A percentile compares a stretch with the other conserved stretches of the same genome.
These are phyloP conservation scores for Bruguiera hainesii DNA, from an alignment of 441 rosid species.

Conservation along the genomic window DNA sequence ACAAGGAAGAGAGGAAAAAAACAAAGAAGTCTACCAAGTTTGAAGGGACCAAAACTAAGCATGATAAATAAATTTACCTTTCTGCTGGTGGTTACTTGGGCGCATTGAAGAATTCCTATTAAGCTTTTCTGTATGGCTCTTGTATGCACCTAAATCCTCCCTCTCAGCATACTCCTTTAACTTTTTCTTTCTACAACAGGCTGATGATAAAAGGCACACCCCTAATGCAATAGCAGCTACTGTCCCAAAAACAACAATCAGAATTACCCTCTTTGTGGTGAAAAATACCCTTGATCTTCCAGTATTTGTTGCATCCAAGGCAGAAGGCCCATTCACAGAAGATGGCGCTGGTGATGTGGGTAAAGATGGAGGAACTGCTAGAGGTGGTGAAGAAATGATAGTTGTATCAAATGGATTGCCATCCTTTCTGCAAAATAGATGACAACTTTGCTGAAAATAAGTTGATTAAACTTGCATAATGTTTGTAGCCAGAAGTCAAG, in stretches of 20 bases:
- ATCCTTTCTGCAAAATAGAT: constrained; percentile 58
- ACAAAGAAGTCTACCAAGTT: constrained; percentile 10
- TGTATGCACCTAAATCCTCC: constrained; percentile 24
- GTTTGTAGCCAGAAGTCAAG: not conserved
- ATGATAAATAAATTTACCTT: constrained; percentile 39
- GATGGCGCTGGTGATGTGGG: constrained; percentile 56
- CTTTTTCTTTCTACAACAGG: constrained; percentile 41
- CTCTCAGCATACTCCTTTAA: constrained; percentile 24
- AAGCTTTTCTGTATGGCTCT: constrained; percentile 27
- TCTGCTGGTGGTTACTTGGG: constrained; percentile 26
- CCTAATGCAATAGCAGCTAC: constrained; percentile 37
- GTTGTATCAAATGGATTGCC: constrained; percentile 92
- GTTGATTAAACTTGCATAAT: no score
- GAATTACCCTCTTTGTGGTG: constrained; percentile 36
- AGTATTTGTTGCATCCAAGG: constrained; percentile 36
- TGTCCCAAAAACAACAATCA: constrained; percentile 42
- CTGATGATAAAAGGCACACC: constrained; percentile 40
- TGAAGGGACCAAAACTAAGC: constrained; percentile 2
- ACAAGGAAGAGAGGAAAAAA: constrained; percentile 1
- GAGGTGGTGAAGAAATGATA: constrained; percentile 25
- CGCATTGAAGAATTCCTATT: constrained; percentile 35
- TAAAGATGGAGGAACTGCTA: constrained; percentile 35
- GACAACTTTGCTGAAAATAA: not conserved
- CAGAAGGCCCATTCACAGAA: constrained; percentile 35
- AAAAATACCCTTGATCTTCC: constrained; percentile 37